Conservation (phyloP, 331 rosid genomes). For the Acacia concinna region DNA sequence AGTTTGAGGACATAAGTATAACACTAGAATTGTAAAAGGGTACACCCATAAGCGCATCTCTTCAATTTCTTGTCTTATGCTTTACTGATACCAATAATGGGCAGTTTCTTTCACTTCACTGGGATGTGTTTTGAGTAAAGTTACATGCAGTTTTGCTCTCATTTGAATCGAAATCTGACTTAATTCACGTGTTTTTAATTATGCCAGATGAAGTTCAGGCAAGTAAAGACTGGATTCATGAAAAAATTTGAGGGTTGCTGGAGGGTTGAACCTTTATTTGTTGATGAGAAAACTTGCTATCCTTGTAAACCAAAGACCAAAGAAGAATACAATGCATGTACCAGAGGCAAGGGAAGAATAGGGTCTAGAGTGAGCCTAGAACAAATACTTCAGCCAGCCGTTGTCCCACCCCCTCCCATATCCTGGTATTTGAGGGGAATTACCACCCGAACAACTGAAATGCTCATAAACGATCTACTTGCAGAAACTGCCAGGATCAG, state of each 20-base stretch:
- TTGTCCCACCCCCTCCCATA: slow-evolving; percentile 95
- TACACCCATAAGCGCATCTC: neutral
- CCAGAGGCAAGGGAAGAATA: slow-evolving; percentile 89
- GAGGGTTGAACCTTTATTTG: slow-evolving; percentile 87
- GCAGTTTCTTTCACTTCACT: neutral
- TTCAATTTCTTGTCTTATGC: neutral
- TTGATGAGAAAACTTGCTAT: slow-evolving; percentile 71
- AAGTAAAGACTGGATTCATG: slow-evolving; percentile 92
- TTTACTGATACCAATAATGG: neutral
- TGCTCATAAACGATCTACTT: slow-evolving; percentile 79
- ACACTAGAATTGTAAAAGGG: neutral
- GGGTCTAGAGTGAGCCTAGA: slow-evolving; percentile 82
- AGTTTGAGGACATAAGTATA: neutral
- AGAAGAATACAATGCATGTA: slow-evolving; percentile 65
- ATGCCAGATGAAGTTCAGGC: slow-evolving; percentile 91
- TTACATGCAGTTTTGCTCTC: neutral
- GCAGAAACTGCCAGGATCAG: slow-evolving; percentile 78
- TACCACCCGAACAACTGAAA: slow-evolving; percentile 76
- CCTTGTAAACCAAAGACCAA: slow-evolving; percentile 75
- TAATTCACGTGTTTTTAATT: slow-evolving; percentile 6
- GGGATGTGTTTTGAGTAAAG: slow-evolving; percentile 4
- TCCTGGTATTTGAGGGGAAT: slow-evolving; percentile 98
- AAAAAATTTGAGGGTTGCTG: slow-evolving; percentile 88
- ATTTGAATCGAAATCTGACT: slow-evolving; percentile 12
- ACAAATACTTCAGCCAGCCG: slow-evolving; percentile 81